These are phyloP conservation scores for Ilyonectria sp. DNA, from an alignment of 2,329 filamentous ascomycete genomes.

Conservation along the genomic window DNA sequence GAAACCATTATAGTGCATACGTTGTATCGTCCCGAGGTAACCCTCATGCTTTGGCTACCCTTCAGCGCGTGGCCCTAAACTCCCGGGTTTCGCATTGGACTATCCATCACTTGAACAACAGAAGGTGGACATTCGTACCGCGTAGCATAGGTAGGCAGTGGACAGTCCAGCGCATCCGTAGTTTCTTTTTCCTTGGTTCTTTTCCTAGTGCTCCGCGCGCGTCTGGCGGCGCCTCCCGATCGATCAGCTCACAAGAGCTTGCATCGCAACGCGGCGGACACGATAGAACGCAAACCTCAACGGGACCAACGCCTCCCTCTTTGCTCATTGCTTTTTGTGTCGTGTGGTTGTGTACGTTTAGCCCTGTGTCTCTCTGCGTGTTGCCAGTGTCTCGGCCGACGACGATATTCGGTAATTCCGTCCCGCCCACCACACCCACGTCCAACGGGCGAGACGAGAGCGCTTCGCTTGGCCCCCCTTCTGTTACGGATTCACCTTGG, in stretches of 20 bases:
- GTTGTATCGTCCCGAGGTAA: not conserved
- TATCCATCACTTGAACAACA: not conserved
- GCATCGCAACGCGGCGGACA: constrained; percentile 1
- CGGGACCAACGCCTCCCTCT: constrained; percentile 5
- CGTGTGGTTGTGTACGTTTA: constrained; percentile 14
- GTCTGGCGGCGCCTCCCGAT: constrained; percentile 9
- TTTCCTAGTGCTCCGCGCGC: constrained; percentile 6
- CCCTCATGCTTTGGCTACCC: not conserved
- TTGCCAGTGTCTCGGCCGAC: constrained; percentile 23
- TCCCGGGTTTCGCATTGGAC: not conserved
- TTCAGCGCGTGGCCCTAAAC: not conserved
- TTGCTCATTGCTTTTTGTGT: constrained; percentile 10
- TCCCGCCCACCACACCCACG: not conserved
- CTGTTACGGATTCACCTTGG: not conserved
- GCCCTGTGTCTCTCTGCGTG: constrained; percentile 16
- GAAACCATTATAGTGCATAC: constrained; percentile 5
- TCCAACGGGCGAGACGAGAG: constrained; percentile 4
- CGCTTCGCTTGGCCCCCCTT: not conserved
- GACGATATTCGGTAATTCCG: constrained; percentile 16
- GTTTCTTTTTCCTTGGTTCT: constrained; percentile 4
- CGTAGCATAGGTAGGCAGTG: not conserved
- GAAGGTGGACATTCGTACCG: not conserved
- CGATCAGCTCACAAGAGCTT: constrained; percentile 19
- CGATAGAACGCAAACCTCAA: not conserved
- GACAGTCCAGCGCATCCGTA: not conserved